These are phyloP conservation scores for Aureobasidium zeae DNA, from an alignment of 2,329 filamentous ascomycete genomes.

Conservation along the genomic window DNA sequence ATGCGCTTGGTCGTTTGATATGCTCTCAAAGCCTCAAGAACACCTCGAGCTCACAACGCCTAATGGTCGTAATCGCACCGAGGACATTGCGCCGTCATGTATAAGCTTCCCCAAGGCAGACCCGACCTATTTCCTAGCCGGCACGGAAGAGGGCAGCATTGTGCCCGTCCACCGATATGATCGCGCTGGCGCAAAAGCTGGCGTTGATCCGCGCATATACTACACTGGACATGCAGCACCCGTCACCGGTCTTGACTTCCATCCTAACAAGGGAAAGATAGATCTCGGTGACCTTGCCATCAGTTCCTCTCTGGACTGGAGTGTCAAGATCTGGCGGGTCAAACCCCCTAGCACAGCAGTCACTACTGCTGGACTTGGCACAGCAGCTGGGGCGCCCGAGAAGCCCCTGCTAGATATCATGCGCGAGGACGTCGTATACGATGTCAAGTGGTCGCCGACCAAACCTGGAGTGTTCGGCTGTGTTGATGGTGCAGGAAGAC, in stretches of 20 bases:
- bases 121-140: conserved; percentile 93
- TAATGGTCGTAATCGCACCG: conserved; percentile 58
- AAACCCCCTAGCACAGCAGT: conserved; percentile 51
- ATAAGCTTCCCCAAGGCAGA: conserved; percentile 92
- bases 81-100: conserved; percentile 89
- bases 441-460: conserved; percentile 87
- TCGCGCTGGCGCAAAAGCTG: conserved; percentile 91
- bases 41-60: conserved; percentile 80
- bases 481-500: conserved; percentile 82
- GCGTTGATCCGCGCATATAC: conserved; percentile 77
- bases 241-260: conserved; percentile 93
- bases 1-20: conserved; percentile 95
- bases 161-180: conserved; percentile 97
- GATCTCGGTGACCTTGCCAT: conserved; percentile 91
- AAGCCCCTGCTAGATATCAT: conserved; percentile 78
- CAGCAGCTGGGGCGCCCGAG: conserved; percentile 40
- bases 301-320: conserved; percentile 92
- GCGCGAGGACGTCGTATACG: conserved; percentile 93
- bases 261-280: conserved; percentile 82
- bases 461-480: conserved; percentile 91
- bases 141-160: conserved; percentile 92
- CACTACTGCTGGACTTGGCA: conserved; percentile 13
- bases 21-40: conserved; percentile 94
- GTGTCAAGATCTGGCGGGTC: conserved; percentile 92
- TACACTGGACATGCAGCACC: conserved; percentile 89